Base-by-base conservation (phyloP, 2,329 filamentous ascomycete genomes). In the Neofusicoccum cordaticola region DNA sequence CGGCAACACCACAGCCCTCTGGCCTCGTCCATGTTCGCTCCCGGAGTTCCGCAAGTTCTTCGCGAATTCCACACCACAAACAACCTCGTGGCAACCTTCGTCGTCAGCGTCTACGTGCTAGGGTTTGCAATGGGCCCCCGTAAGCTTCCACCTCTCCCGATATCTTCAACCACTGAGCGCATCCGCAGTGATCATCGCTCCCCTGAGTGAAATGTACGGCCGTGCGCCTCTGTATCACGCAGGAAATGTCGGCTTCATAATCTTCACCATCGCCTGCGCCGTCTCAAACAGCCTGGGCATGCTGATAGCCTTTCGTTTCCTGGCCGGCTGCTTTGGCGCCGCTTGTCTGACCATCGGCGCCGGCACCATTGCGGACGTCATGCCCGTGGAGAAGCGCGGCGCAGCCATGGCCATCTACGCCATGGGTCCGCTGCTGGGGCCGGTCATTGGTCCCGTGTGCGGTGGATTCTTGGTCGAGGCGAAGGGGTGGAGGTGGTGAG, bases 171-270 rank as follows among this genome's bases (percentile, higher is more conserved):
- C 37, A 7, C 73, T 84, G 1, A 81, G 80, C 7, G 69, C 82
- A 4, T 80, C 80, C 0, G 79, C 19, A 63, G 61, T 77, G 15
- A 65, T 77, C 47, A 72, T 77, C 37, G 77, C 75, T 19, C 76
- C 76, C 6, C 67, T 78, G 67, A 74, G 72, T 4, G 76, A 78
- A 60, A 62, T 77, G 45, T 77, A 77, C 48, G 75, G 75, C 11
- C 70, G 75, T 1, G 68, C 69, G 41, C 67, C 52, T 3, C 31
- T 74, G n/a, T 78, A 77, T 67, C 69, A 75, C 57, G 66, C 73
- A 27, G 72, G 70, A 65, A 85, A 82, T 65, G 41, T 83, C 1
- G 79, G 81, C 76, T 85, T 85, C 69, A 70, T 86, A 2, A 65
- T 79, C 44, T 84, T 83, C 78, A 83, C 83, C 67, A 66, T 84